A percentile compares a stretch with the other conserved stretches of the same genome.
phyloP scores from a whole-genome alignment of 2,329 filamentous ascomycete species.

The Stachybotrys echinatus region DNA sequence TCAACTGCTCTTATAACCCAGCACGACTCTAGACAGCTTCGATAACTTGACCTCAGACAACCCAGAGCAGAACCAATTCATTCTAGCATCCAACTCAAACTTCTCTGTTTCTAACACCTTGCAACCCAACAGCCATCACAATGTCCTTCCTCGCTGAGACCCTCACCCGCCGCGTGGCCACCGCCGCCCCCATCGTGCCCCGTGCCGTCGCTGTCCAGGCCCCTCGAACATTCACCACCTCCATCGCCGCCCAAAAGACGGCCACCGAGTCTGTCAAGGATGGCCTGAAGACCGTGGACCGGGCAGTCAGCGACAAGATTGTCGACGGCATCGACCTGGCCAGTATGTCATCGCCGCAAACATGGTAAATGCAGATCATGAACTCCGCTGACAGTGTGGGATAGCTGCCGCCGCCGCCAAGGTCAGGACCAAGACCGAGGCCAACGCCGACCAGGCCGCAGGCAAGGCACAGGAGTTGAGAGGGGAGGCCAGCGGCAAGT shows the following conservation, averaged over 20 bases:
- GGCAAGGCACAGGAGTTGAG: constrained; percentile 25
- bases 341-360: constrained; percentile 39
- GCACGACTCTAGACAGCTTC: constrained; percentile 3
- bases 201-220: constrained; percentile 31
- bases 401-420: constrained; percentile 39
- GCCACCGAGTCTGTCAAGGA: constrained; percentile 54
- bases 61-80: no score
- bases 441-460: constrained; percentile 15
- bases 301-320: constrained; percentile 54
- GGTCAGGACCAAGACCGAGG: constrained; percentile 36
- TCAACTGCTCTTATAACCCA: constrained; percentile 12
- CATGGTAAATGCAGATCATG: no score
- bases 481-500: constrained; percentile 31
- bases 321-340: constrained; percentile 56
- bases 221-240: constrained; percentile 47
- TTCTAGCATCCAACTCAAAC: no score
- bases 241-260: constrained; percentile 38
- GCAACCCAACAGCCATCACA: constrained; percentile 5
- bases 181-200: constrained; percentile 21
- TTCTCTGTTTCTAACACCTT: not conserved
- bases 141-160: constrained; percentile 52
- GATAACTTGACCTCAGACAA: no score
- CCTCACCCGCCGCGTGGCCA: constrained; percentile 35
- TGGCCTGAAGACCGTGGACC: constrained; percentile 53
- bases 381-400: constrained; percentile 14